Conservation (phyloP, 202 grass and related monocot species). For the Alloteropsis angusta region DNA sequence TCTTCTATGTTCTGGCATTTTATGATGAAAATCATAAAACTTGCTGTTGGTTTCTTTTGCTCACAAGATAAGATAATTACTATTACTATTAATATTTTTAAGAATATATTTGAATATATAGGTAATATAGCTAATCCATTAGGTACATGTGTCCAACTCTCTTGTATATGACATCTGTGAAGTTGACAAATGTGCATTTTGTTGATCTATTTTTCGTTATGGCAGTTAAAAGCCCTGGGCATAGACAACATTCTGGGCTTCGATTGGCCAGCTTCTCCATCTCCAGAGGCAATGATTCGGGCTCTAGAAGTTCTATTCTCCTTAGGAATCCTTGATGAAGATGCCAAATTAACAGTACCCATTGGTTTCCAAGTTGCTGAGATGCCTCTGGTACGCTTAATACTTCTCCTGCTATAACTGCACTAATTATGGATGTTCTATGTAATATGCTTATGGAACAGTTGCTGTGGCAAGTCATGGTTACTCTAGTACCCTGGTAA, state of each 20-base stretch:
- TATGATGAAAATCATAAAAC: neutral
- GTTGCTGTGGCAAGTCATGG: neutral
- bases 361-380: constrained; percentile 89
- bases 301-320: constrained; percentile 89
- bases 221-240: constrained; percentile 85
- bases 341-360: constrained; percentile 89
- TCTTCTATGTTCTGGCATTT: neutral
- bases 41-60: neutral
- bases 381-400: constrained; percentile 66
- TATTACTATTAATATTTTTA: neutral
- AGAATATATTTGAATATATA: neutral
- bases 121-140: neutral
- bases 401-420: neutral
- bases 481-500: neutral
- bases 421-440: neutral
- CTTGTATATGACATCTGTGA: neutral
- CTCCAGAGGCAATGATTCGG: constrained; percentile 80
- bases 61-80: neutral
- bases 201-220: constrained; percentile 18
- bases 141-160: neutral
- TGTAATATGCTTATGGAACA: constrained; percentile 1
- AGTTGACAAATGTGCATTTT: neutral
- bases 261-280: constrained; percentile 97
- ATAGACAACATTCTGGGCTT: constrained; percentile 98
- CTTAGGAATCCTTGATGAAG: constrained; percentile 82